A percentile compares a stretch with the other conserved stretches of the same genome.
These are phyloP conservation scores for Ligustrum vulgare DNA, from an alignment of 257 asterid genomes.

Conservation along the genomic window DNA sequence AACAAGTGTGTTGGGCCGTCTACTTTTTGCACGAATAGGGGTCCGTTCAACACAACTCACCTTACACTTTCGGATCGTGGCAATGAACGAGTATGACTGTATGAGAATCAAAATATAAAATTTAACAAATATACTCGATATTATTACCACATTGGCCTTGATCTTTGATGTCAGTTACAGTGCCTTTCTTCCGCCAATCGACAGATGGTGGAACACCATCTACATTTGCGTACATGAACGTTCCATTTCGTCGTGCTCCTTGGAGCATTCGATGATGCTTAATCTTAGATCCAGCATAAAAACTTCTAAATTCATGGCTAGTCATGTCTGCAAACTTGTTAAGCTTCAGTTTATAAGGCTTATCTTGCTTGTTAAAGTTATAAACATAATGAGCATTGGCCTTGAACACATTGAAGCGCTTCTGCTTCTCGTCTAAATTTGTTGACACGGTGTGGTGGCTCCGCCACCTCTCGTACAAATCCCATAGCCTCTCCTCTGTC, in stretches of 20 bases:
- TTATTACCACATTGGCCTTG: constrained; percentile 87
- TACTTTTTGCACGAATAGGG: neutral
- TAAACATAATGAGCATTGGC: constrained; percentile 62
- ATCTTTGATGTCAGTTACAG: constrained; percentile 70
- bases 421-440: constrained; percentile 63
- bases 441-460: constrained; percentile 79
- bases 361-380: constrained; percentile 62
- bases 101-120: neutral
- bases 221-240: constrained; percentile 62
- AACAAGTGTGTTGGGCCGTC: neutral
- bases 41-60: neutral
- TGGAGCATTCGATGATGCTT: constrained; percentile 65
- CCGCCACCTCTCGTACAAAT: constrained; percentile 83
- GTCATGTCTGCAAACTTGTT: constrained; percentile 92
- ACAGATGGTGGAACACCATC: constrained; percentile 59
- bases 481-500: constrained; percentile 73
- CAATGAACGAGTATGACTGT: neutral
- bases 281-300: constrained; percentile 64
- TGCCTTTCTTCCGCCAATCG: constrained; percentile 86
- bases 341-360: constrained; percentile 73
- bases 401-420: constrained; percentile 74
- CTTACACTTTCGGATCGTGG: neutral
- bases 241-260: constrained; percentile 33
- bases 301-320: constrained; percentile 68
- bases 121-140: too few relatives aligned